Base-by-base conservation (phyloP, 2,329 filamentous ascomycete species). In the Macrophomina pseudophaseolina region DNA sequence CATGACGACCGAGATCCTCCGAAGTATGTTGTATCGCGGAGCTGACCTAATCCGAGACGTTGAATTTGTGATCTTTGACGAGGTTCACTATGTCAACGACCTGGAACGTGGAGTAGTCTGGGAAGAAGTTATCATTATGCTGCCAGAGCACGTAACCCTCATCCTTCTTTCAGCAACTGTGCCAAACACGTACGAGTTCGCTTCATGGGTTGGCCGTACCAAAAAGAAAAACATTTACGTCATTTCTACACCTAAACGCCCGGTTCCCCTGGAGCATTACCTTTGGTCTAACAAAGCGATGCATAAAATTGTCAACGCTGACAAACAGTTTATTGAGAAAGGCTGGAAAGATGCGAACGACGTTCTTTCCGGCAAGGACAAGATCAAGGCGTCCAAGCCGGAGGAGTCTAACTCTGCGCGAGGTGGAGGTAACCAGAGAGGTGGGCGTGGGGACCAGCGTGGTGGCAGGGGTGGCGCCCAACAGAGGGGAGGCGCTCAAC, bases 101-200 rank as follows among this genome's bases (percentile, higher is more conserved):
- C 86, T 91, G 32, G 95, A 98, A 78, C 88, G 95, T 80, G 95
- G 95, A 74, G 95, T 99, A 5, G 95, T 99, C 0, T 99, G 95
- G 95, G 95, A 99, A 79, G 95, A 99, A 79, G 95, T 99, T 73
- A 99, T 99, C 74, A 99, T 99, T 74, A 98, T 99, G 95, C 85
- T 99, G 65, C 95, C 95, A 0, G 94, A 97, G 76, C 95, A 99
- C 80, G 93, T 99, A 46, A 97, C 95, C 1, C 85, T 99, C 28
- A 99, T 99, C 71, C 83, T 98, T 1, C 86, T 99, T 3, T 99
- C 95, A 4, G 95, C 95, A 0, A 99, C 95, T 0, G 95, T 99
- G 0, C 95, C 95, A 1, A 99, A 99, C 76, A 98, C 95, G 0
- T 88, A 97, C 69, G 95, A 99, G 76, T 99, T 99, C 73, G 95